Evolutionary conservation across 768 basidiomycete genomes (phyloP), one percentile per base, ranked within the genome.

Genomic region (Termitomyces bulborhizus): DNA sequence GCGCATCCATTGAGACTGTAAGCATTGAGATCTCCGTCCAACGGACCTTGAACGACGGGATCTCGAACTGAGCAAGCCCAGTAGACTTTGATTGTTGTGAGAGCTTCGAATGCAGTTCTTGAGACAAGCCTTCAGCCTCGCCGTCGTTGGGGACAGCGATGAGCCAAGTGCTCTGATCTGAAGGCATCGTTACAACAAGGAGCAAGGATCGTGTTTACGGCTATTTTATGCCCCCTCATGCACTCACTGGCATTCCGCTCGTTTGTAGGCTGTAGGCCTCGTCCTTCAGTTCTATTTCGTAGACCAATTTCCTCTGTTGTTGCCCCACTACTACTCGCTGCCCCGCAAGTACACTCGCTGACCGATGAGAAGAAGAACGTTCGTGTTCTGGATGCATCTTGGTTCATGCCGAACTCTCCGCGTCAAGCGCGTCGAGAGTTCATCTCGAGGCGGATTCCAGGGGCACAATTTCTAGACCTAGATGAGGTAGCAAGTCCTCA

Each of bases 111-210:
- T 75, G 63, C 16, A 92, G 65, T 58, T 90, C 88, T 60, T 86
- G 83, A 46, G 79, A 69, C 31, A 90, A 71, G 6, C 85, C 84
- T 57, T 90, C 89, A 0, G 91, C 78, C 63, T 97, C 92, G 18
- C 90, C 91, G 68, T 93, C 86, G 60, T 85, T 81, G 12, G 95
- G 95, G 3, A 91, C 83, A 42, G 93, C 78, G 57, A 97, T 78
- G 60, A 98, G 74, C 95, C 95, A 98, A 62, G 93, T 95, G 60
- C 90, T 89, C 69, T 95, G 87, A 77, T 97, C 94, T 67, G 93
- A 95, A 55, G 94, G 94, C 94, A 97, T 97, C 46, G 50, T 61
- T 40, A 62, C 43, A 53, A 57, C n/a, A n/a, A n/a, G n/a, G 54
- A 57, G 56, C 53, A 61, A 61, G 31, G 54, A 56, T 41, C 15